Evolutionary conservation across 2,329 filamentous ascomycete genomes (phyloP), one percentile per base, ranked within the genome.

Genomic region (Raffaelea deltoideospora): DNA sequence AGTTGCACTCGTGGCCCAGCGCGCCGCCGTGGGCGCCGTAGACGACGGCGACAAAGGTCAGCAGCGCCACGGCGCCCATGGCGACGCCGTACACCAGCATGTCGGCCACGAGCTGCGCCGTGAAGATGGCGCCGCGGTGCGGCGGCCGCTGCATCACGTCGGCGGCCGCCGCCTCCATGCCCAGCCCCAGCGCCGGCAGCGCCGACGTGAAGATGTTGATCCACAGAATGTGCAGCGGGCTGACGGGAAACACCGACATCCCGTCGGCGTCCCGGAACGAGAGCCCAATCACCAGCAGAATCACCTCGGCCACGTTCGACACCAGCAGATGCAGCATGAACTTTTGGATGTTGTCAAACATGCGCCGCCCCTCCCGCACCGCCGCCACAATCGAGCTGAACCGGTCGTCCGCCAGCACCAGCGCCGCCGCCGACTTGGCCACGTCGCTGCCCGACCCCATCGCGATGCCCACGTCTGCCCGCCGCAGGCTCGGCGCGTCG

Each of bases 121-220:
- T 85, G 56, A 90, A 90, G 34, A 88, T 76, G 43, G 81, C 80
- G 21, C 67, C 61, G 56, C 79, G 69, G 44, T 88, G 82, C 0
- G 86, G 86, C 8, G 83, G 82, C 36, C 84, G 77, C 43, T 69
- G 62, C 72, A 93, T 84, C 42, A 93, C 77, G 50, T 88, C 80
- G 2, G 72, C 67, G 0, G 77, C 72, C 0, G 83, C 82, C 31
- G 67, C 61, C 55, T 93, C 85, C 46, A 85, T 79, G 17, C 85
- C 84, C 1, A 94, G 71, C 31, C 85, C 86, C 61, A 94, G 90
- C 40, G 87, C 86, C 2, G 85, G 85, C 54, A 90, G 75, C 2
- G 79, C 82, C 29, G 82, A 88, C 0, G 86, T 94, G 38, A 90
- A 71, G 80, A 93, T 88, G 57, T 93, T 93, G 54, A 94, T 84